phyloP scores from a whole-genome alignment of 2,329 filamentous ascomycete genomes.

The Calonectria hawksworthii region DNA sequence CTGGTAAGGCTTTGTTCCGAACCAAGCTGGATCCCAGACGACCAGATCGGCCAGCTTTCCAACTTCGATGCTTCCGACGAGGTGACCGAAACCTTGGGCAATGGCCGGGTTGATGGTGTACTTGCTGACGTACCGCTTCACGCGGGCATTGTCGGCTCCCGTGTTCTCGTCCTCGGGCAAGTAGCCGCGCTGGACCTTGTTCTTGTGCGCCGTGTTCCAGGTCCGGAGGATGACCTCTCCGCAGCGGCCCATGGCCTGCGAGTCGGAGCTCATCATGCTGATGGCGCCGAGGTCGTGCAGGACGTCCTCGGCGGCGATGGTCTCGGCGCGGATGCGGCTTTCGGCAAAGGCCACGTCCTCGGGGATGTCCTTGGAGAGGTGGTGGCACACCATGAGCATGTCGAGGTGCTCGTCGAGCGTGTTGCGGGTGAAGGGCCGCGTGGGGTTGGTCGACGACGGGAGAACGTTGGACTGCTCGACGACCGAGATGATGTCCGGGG shows the following conservation, averaged over 20 bases:
- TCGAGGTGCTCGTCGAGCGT: constrained; percentile 97
- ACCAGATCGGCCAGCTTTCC: constrained; percentile 93
- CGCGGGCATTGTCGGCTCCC: constrained; percentile 89
- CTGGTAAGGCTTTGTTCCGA: constrained; percentile 86
- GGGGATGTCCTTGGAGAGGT: constrained; percentile 91
- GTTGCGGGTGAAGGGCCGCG: constrained; percentile 89
- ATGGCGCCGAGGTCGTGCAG: constrained; percentile 95
- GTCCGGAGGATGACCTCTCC: constrained; percentile 94
- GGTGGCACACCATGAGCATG: constrained; percentile 99
- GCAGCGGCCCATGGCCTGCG: constrained; percentile 96
- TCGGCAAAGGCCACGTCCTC: constrained; percentile 98
- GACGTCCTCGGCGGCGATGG: constrained; percentile 96
- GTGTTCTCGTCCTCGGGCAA: constrained; percentile 84
- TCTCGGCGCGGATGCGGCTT: constrained; percentile 93
- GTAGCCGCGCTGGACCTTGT: constrained; percentile 85
- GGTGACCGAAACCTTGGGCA: constrained; percentile 89
- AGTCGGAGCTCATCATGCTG: constrained; percentile 97
- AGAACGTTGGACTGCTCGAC: constrained; percentile 92
- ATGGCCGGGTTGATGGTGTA: constrained; percentile 96
- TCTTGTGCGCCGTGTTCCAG: constrained; percentile 98
- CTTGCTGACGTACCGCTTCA: constrained; percentile 94
- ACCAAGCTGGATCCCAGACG: constrained; percentile 86
- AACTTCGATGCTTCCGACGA: constrained; percentile 88
- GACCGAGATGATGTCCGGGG: constrained; percentile 94
- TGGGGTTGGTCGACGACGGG: constrained; percentile 92